Base-by-base conservation (phyloP, 2,329 filamentous ascomycete species). In the Phyllosticta capitalensis region DNA sequence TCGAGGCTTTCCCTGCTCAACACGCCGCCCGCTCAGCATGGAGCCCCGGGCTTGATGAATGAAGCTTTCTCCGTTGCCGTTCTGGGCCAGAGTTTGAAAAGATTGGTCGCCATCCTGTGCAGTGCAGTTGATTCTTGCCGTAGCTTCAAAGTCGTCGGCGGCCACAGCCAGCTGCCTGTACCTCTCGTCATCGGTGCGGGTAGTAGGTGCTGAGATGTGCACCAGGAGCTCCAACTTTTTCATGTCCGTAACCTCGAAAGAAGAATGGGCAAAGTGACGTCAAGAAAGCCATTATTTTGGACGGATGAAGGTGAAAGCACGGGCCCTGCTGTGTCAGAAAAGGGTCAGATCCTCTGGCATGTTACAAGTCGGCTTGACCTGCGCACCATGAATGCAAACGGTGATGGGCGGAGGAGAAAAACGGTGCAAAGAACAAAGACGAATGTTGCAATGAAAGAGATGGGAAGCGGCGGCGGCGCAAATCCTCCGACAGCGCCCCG, bases 191-290 rank as follows among this genome's bases (percentile, higher is more conserved):
- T 75, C 71, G 48, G 69, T 67, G 28, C 67, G 69, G 45, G 70
- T 74, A 9, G 73, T 71, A 9, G 76, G 68, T 6, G 77, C 73
- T 61, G 76, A 75, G 49, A 77, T 73, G 64, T 80, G 78, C 33
- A 76, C 73, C 30, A 78, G 69, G 26, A 79, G 68, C 61, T 78
- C 73, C 38, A 45, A 45, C 5, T 45, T 45, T 61, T 77, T 72
- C 66, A 75, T 70, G 59, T 63, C 64, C 69, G 14, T 6, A n/a
- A 45, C 6, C 38, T n/a, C 38, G 56, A 56, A 24, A 54, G 38
- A 33, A 55, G 28, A 21, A 28, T 21, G 22, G 21, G 22, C n/a
- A 24, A 19, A 10, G 20, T 9, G 9, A 30, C 24, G 54, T 30
- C 21, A 20, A 56, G 20, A 53, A 33, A 56, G 55, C 59, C 54